A percentile compares a stretch with the other conserved stretches of the same genome.
phyloP scores from a whole-genome alignment of 1,284 basidiomycete species.

The Ceratobasidium sp. region DNA sequence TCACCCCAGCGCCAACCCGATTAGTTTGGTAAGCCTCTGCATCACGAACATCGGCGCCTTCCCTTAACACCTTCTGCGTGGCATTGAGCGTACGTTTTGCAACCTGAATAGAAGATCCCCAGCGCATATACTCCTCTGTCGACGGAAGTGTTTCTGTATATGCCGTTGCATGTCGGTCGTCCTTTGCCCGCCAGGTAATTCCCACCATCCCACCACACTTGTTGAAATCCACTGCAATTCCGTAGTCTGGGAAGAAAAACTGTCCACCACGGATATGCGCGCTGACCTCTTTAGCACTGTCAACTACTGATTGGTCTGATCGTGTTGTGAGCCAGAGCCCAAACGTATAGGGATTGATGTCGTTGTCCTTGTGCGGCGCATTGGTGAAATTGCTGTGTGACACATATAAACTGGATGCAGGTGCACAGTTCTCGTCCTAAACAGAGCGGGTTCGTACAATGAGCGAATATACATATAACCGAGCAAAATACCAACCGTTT shows the following conservation, averaged over 20 bases:
- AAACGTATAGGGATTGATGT: neutral
- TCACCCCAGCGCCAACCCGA: neutral
- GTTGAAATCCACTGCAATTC: slow-evolving; percentile 13
- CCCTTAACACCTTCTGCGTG: neutral
- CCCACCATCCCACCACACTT: neutral
- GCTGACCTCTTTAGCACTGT: neutral
- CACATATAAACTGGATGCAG: neutral
- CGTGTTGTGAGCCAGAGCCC: neutral
- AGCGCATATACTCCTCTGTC: neutral
- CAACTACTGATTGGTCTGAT: neutral
- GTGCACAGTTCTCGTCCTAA: neutral
- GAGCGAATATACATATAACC: neutral
- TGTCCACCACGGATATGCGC: slow-evolving; percentile 1
- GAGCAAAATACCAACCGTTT: neutral
- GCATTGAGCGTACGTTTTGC: neutral
- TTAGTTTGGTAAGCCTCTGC: neutral
- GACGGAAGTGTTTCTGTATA: too few species aligned
- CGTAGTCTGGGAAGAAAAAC: slow-evolving; percentile 13
- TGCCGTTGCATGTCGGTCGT: slow-evolving; percentile 13
- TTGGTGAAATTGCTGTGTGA: slow-evolving; percentile 1
- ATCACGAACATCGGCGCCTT: neutral
- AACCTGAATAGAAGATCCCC: slow-evolving; percentile 15
- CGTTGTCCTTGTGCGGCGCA: neutral
- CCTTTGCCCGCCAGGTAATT: neutral
- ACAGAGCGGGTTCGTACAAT: neutral